Conservation (phyloP, 2,329 filamentous ascomycete genomes). For the Alternaria incomplexa region DNA sequence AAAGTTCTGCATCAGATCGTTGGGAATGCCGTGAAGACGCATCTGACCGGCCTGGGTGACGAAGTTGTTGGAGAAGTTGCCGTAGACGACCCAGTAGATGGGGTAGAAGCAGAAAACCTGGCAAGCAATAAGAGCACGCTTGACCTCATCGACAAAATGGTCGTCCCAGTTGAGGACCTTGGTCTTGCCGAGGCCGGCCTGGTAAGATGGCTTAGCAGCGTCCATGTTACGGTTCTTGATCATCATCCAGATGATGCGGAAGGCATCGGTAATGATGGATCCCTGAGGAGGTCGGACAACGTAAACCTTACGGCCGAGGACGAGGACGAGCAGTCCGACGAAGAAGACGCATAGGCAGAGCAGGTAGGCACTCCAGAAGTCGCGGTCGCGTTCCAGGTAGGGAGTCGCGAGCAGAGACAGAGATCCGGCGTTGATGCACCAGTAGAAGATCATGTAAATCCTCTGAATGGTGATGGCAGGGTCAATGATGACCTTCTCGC, state of each 20-base stretch:
- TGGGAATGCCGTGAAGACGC: constrained; percentile 54
- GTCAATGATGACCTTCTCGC: constrained; percentile 56
- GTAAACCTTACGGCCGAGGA: constrained; percentile 48
- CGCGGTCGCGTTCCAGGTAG: constrained; percentile 72
- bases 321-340: constrained; percentile 63
- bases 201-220: constrained; percentile 71
- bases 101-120: constrained; percentile 66
- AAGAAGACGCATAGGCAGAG: constrained; percentile 71
- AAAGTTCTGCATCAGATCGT: constrained; percentile 58
- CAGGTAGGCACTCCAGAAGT: constrained; percentile 73
- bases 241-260: constrained; percentile 66
- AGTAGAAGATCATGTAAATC: constrained; percentile 69
- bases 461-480: constrained; percentile 56
- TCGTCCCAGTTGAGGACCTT: constrained; percentile 66
- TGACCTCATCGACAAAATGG: constrained; percentile 74
- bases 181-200: constrained; percentile 58
- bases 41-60: constrained; percentile 54
- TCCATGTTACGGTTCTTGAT: constrained; percentile 63
- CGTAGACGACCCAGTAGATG: constrained; percentile 55
- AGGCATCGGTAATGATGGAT: constrained; percentile 51
- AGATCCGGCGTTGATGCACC: constrained; percentile 74
- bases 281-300: constrained; percentile 49
- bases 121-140: constrained; percentile 70
- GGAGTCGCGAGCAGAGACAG: constrained; percentile 72
- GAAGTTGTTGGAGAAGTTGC: constrained; percentile 53